Evolutionary conservation across 202 grass and related monocot species (phyloP).

Genomic region (Panicum virgatum): DNA sequence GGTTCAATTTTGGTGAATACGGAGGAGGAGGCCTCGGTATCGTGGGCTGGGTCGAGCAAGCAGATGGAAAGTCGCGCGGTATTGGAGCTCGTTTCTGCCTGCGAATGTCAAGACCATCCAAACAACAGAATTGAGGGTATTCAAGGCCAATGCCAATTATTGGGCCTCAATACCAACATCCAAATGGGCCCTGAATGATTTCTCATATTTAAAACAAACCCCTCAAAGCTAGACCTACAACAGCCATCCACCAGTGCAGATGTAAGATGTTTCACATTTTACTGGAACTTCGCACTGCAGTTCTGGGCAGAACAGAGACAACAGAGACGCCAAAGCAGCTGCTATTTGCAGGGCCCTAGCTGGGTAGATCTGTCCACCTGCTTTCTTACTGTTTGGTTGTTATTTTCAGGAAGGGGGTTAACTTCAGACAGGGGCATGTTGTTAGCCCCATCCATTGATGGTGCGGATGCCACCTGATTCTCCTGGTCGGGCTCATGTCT

Average conservation of each 20-base stretch:
- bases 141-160: too few species aligned
- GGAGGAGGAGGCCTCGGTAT: too few species aligned
- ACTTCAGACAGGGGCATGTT: constrained; percentile 30
- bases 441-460: constrained; percentile 41
- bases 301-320: neutral
- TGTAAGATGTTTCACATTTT: constrained; percentile 11
- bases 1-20: too few species aligned
- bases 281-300: constrained; percentile 8
- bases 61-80: too few species aligned
- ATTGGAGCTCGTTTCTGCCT: too few species aligned
- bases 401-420: constrained; percentile 33
- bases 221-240: constrained; percentile 38
- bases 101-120: too few species aligned
- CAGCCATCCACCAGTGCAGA: neutral
- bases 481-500: constrained; percentile 48
- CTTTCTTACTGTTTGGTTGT: constrained; percentile 45
- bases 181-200: constrained; percentile 23
- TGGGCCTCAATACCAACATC: too few species aligned
- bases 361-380: constrained; percentile 45
- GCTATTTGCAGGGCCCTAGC: constrained; percentile 41
- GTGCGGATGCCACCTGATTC: constrained; percentile 29
- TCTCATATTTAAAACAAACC: constrained; percentile 51
- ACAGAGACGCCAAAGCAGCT: constrained; percentile 21
- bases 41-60: too few species aligned
- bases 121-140: too few species aligned